phyloP scores from a whole-genome alignment of 129 eudicot genomes.

The Arctium lappa region DNA sequence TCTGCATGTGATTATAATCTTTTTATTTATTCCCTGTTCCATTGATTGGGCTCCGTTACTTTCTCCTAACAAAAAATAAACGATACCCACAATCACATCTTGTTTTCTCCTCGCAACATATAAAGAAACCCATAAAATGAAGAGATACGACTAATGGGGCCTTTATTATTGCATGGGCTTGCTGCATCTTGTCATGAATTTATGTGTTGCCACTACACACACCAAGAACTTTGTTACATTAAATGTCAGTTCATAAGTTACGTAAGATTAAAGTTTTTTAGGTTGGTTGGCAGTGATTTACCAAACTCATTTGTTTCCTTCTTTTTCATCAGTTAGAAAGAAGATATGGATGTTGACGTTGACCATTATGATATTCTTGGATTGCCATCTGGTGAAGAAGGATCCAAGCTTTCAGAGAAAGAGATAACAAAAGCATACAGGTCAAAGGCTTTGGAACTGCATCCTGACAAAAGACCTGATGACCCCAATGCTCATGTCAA shows the following conservation, averaged over 20 bases:
- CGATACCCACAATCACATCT: too few relatives aligned
- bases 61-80: too few relatives aligned
- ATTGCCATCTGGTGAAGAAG: constrained; percentile 78
- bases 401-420: constrained; percentile 61
- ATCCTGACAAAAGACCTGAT: constrained; percentile 72
- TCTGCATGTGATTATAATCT: too few relatives aligned
- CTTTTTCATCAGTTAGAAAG: constrained; percentile 18
- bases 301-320: background rate
- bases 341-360: constrained; percentile 55
- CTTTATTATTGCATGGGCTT: background rate
- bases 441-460: constrained; percentile 59
- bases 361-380: constrained; percentile 69
- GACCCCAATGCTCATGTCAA: constrained; percentile 71
- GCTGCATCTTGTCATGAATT: background rate
- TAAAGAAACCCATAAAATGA: background rate
- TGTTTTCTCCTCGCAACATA: too few relatives aligned
- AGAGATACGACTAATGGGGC: too few relatives aligned
- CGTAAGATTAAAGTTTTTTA: background rate
- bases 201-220: background rate
- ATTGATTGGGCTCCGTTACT: too few relatives aligned
- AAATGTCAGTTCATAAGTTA: background rate
- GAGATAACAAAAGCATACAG: constrained; percentile 74
- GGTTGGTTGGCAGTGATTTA: too few relatives aligned
- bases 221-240: background rate
- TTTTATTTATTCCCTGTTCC: too few relatives aligned